Evolutionary conservation across 805 yeast genomes (phyloP), one percentile per base, ranked within the genome.

Genomic region (Ogataea sp.): DNA sequence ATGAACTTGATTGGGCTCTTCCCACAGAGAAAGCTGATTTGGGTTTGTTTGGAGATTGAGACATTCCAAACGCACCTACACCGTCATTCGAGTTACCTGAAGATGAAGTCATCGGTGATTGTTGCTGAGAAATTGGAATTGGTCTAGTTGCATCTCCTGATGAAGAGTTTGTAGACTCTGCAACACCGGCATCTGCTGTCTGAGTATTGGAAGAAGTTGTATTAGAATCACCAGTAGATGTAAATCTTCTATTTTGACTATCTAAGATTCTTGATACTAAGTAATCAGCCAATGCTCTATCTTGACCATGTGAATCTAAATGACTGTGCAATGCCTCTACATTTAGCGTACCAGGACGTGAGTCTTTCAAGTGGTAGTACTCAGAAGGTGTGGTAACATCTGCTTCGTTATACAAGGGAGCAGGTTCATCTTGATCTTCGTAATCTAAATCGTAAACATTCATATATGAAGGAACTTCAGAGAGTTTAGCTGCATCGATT

Each of bases 361-460:
- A 11, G 16, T 30, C 13, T 6, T 30, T 30, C 17, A 28, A 28
- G 16, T 28, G 31, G n/a, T n/a, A 10, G 16, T 28, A 32, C 23
- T 6, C 10, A 6, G 36, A 21, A 24, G 37, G 30, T 13, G 23
- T 18, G 3, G 37, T 23, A 14, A n/a, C 7, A 21, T 24, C 34
- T 18, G 31, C 20, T 37, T 35, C 36, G 18, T 45, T 44, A 34
- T 57, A 50, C 25, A 51, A 27, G 26, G 60, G 60, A 17, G 60
- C 49, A n/a, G 56, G 58, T 23, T 50, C 50, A 20, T 47, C 44
- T 3, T 39, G 36, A 27, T 40, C 42, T 16, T 34, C 40, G 10
- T 38, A 44, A n/a, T 53, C 61, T 34, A 50, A 58, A 32, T 58
- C 63, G 35, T 43, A 56, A 6, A 56, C 53, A 16, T 45, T 39